phyloP scores from a whole-genome alignment of 768 basidiomycete species.

The Serendipita sp. region DNA sequence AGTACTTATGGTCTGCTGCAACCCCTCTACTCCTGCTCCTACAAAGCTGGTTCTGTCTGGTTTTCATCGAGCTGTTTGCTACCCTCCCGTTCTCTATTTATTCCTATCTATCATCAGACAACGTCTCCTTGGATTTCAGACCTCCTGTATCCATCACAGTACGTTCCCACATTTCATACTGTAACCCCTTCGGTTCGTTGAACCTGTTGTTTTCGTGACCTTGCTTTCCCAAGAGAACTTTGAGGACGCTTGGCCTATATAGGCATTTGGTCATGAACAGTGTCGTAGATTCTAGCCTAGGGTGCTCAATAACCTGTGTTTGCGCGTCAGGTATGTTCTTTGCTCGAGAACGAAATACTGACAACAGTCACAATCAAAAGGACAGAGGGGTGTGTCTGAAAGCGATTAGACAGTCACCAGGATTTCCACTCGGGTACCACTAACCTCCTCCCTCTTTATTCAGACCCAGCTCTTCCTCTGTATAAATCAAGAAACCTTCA shows the following conservation, averaged over 20 bases:
- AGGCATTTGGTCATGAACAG: no score
- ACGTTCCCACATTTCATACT: no score
- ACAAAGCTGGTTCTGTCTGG: not conserved
- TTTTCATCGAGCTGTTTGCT: not conserved
- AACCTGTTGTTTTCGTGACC: no score
- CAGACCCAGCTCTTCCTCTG: slow-evolving; percentile 70
- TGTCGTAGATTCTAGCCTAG: no score
- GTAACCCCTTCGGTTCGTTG: no score
- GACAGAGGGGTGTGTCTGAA: slow-evolving; percentile 66
- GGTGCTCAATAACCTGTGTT: not conserved
- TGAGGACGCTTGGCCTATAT: no score
- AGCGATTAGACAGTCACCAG: not conserved
- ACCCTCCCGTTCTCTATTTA: not conserved
- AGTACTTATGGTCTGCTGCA: not conserved
- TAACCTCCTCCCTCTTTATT: slow-evolving; percentile 53
- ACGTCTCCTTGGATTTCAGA: not conserved
- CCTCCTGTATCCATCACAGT: no score
- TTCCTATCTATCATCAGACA: not conserved
- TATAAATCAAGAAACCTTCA: slow-evolving; percentile 66
- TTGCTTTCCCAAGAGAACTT: no score
- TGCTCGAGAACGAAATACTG: slow-evolving; percentile 19
- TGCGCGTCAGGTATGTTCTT: not conserved
- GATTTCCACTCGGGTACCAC: slow-evolving; percentile 13
- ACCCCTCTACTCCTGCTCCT: not conserved
- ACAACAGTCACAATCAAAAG: slow-evolving; percentile 86